phyloP scores from a whole-genome alignment of 2,329 filamentous ascomycete species.

The Cercospora citrullina region DNA sequence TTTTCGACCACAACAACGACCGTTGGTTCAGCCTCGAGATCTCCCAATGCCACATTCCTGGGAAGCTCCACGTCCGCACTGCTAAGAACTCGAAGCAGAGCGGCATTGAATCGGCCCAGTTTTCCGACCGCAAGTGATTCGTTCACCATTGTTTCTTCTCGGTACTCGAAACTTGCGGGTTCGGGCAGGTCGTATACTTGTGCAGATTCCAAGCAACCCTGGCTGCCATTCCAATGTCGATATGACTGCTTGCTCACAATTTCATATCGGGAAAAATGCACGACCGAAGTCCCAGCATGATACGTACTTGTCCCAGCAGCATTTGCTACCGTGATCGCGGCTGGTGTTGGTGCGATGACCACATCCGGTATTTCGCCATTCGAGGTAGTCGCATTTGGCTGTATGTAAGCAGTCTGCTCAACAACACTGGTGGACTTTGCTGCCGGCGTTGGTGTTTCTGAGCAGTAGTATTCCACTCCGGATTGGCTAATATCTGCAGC shows the following conservation, averaged over 20 bases:
- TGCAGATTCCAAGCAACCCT: constrained; percentile 38
- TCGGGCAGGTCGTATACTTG: constrained; percentile 39
- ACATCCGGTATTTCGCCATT: constrained; percentile 34
- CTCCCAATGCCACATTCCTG: constrained; percentile 35
- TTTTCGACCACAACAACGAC: constrained; percentile 47
- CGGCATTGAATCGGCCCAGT: constrained; percentile 34
- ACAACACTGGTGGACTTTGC: constrained; percentile 37
- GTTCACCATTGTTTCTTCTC: constrained; percentile 27
- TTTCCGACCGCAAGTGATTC: constrained; percentile 32
- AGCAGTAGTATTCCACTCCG: constrained; percentile 28
- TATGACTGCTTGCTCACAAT: constrained; percentile 39
- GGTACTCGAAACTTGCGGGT: constrained; percentile 43
- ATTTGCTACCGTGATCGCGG: constrained; percentile 31
- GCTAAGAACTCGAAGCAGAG: constrained; percentile 38
- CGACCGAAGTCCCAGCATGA: constrained; percentile 42
- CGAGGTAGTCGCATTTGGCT: constrained; percentile 32
- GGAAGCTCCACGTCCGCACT: constrained; percentile 17
- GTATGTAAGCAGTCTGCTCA: constrained; percentile 34
- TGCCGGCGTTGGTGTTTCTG: constrained; percentile 32
- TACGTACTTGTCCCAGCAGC: constrained; percentile 23
- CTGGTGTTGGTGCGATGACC: constrained; percentile 34
- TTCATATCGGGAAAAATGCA: constrained; percentile 48
- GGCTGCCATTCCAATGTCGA: constrained; percentile 32
- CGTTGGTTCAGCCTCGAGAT: constrained; percentile 44
- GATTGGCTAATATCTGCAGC: constrained; percentile 26